Conservation (phyloP, 164 flowering plant species). For the Magnolia changhungtana region DNA sequence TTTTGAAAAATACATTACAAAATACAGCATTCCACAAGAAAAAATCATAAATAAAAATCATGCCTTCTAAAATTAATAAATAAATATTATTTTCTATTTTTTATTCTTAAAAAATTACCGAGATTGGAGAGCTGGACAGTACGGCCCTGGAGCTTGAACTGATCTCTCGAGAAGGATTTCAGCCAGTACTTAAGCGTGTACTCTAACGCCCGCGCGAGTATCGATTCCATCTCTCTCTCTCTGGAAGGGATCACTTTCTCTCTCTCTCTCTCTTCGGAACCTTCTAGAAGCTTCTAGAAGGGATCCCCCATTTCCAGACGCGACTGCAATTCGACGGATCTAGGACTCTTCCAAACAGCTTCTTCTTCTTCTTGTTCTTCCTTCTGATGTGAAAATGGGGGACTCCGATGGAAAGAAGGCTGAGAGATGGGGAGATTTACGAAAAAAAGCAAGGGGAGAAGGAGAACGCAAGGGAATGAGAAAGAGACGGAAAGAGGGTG, state of each 20-base stretch:
- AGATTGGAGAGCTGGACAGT: constrained; percentile 88
- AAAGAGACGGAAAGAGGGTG: too few relatives aligned
- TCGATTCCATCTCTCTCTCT: constrained; percentile 66
- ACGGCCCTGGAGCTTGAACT: constrained; percentile 88
- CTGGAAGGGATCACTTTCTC: background rate
- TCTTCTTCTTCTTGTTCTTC: background rate
- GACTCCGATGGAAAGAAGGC: too few relatives aligned
- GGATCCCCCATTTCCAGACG: background rate
- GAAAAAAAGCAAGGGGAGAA: too few relatives aligned
- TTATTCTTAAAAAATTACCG: constrained; percentile 32
- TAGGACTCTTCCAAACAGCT: background rate
- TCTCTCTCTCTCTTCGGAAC: constrained; percentile 1
- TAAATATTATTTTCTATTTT: background rate
- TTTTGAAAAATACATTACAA: background rate
- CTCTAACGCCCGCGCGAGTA: constrained; percentile 84
- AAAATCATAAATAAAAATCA: too few relatives aligned
- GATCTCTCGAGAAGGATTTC: constrained; percentile 91
- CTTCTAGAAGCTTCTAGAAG: background rate
- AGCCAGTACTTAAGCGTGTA: constrained; percentile 97
- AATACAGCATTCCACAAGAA: background rate
- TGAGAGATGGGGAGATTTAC: too few relatives aligned
- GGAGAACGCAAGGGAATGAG: too few relatives aligned
- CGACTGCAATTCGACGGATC: constrained; percentile 1
- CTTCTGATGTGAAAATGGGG: background rate
- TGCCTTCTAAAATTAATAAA: background rate